phyloP scores from a whole-genome alignment of 345 rosid species.

The Capsella bursapastoris region DNA sequence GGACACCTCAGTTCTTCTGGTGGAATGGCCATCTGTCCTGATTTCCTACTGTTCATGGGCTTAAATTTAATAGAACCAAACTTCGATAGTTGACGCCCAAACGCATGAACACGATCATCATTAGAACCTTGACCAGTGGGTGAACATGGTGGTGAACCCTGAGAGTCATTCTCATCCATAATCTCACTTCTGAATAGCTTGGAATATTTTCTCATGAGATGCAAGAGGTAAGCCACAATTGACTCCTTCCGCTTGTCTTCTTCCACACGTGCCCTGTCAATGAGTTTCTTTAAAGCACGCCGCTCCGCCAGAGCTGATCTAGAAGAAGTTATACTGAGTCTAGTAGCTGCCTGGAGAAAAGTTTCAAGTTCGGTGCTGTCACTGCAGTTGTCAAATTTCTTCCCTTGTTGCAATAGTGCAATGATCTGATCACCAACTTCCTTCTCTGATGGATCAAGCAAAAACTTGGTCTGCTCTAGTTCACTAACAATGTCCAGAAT shows the following conservation, averaged over 20 bases:
- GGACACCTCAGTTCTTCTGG: slow-evolving; percentile 98
- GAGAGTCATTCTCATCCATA: slow-evolving; percentile 87
- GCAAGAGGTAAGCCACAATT: slow-evolving; percentile 87
- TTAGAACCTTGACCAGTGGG: slow-evolving; percentile 66
- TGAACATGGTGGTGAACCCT: slow-evolving; percentile 85
- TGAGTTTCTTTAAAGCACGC: slow-evolving; percentile 87
- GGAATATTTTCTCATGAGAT: slow-evolving; percentile 92
- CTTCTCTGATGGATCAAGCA: slow-evolving; percentile 75
- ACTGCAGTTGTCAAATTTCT: slow-evolving; percentile 63
- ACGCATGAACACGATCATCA: slow-evolving; percentile 61
- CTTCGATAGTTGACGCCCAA: slow-evolving; percentile 81
- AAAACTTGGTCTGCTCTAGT: slow-evolving; percentile 63
- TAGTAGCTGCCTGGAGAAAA: slow-evolving; percentile 82
- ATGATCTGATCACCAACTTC: slow-evolving; percentile 91
- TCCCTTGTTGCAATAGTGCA: slow-evolving; percentile 83
- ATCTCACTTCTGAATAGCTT: slow-evolving; percentile 85
- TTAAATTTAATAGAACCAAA: slow-evolving; percentile 74
- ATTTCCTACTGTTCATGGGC: slow-evolving; percentile 53
- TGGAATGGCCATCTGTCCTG: slow-evolving; percentile 71
- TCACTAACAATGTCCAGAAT: slow-evolving; percentile 81
- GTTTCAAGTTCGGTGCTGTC: slow-evolving; percentile 81
- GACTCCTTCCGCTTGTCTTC: slow-evolving; percentile 97
- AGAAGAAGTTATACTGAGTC: slow-evolving; percentile 77
- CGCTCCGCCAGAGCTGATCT: slow-evolving; percentile 91
- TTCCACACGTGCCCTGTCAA: slow-evolving; percentile 89